These are phyloP conservation scores for Salvia hispanica DNA, from an alignment of 257 asterid species.

Conservation along the genomic window DNA sequence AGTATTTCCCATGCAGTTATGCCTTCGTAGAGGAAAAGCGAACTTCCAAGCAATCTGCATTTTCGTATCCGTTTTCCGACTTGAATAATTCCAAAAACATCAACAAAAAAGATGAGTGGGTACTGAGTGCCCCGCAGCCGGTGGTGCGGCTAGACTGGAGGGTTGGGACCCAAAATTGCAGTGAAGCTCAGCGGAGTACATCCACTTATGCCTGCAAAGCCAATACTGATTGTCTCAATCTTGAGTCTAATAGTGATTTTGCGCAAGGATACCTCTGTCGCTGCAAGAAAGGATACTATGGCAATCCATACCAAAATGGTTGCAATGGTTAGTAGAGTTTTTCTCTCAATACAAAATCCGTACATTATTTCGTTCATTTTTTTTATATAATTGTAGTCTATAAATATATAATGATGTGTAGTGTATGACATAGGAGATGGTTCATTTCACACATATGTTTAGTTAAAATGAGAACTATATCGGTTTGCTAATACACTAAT, in stretches of 20 bases:
- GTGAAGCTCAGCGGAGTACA: background rate
- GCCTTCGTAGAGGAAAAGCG: background rate
- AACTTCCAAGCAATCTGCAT: background rate
- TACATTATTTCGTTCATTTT: no score
- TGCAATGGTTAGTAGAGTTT: constrained; percentile 13
- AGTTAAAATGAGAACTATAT: no score
- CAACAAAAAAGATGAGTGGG: background rate
- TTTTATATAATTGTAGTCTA: no score
- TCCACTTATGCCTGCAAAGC: constrained; percentile 1
- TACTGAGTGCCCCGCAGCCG: background rate
- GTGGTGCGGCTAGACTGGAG: constrained; percentile 31
- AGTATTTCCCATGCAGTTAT: background rate
- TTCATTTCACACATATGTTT: no score
- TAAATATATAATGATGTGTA: no score
- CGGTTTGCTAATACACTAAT: no score
- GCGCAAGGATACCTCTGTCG: constrained; percentile 23
- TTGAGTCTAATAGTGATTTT: no score
- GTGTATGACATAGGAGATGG: no score
- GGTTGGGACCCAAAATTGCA: constrained; percentile 5
- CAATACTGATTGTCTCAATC: constrained; percentile 8
- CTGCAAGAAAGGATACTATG: constrained; percentile 16
- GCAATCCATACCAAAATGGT: constrained; percentile 25
- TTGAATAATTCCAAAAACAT: background rate
- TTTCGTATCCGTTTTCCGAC: background rate
- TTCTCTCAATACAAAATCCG: no score